Evolutionary conservation across 345 rosid species (phyloP).

Genomic region (Populus ilicifolia): DNA sequence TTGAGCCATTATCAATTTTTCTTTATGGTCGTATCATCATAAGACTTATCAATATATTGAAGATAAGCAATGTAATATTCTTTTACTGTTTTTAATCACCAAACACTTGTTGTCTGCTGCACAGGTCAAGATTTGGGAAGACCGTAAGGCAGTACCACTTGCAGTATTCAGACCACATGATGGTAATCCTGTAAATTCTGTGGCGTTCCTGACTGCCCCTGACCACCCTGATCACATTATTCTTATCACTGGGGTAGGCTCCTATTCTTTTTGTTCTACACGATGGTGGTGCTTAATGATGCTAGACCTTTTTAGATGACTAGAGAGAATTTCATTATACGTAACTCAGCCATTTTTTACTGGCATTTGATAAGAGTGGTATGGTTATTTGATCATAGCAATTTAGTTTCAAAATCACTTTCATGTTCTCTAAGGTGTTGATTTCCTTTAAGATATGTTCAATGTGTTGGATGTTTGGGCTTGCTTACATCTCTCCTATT

Average conservation of each 20-base stretch:
- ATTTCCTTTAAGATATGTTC: neutral
- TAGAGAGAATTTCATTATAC: neutral
- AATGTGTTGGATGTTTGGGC: neutral
- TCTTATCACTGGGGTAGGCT: conserved; percentile 74
- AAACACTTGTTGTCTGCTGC: conserved; percentile 17
- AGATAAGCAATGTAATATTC: neutral
- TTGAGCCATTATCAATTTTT: conserved; percentile 1
- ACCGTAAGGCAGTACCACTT: conserved; percentile 61
- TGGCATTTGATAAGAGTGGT: neutral
- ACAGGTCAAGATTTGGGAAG: conserved; percentile 94
- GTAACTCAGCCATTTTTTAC: neutral
- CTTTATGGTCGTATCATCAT: neutral
- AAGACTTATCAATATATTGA: neutral
- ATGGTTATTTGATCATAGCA: neutral
- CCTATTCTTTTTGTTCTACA: conserved; percentile 3
- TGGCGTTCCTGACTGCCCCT: conserved; percentile 63
- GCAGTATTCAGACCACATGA: conserved; percentile 73
- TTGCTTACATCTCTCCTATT: neutral
- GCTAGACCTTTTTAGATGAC: conserved; percentile 3
- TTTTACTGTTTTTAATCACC: conserved; percentile 1
- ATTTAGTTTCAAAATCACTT: neutral
- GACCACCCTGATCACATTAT: conserved; percentile 73
- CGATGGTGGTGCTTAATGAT: neutral
- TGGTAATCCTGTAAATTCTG: conserved; percentile 78
- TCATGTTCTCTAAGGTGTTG: neutral